Conservation (phyloP, 1,284 basidiomycete genomes). For the Mycosarcoma maydis region DNA sequence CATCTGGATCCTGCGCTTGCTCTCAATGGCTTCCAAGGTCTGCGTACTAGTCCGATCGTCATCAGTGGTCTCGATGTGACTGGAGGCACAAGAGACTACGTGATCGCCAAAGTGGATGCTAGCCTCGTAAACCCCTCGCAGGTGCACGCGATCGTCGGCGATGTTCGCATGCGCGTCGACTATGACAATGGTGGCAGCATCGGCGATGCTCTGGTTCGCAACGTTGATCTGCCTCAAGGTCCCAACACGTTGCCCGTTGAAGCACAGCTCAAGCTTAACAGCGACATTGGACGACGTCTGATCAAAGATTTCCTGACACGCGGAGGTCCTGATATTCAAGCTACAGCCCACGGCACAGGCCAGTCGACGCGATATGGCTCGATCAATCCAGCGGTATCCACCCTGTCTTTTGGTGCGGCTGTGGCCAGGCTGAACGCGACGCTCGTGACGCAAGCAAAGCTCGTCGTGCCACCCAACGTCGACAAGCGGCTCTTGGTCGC, state of each 20-base stretch:
- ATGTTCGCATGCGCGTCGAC: constrained; percentile 74
- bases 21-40: constrained; percentile 73
- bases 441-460: constrained; percentile 70
- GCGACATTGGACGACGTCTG: constrained; percentile 71
- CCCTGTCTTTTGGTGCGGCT: constrained; percentile 74
- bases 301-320: constrained; percentile 79
- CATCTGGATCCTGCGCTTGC: constrained; percentile 73
- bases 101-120: constrained; percentile 74
- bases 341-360: constrained; percentile 73
- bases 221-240: constrained; percentile 26
- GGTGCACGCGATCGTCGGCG: constrained; percentile 75
- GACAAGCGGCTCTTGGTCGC: constrained; percentile 35
- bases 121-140: constrained; percentile 70
- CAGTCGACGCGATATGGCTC: constrained; percentile 75
- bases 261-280: constrained; percentile 73
- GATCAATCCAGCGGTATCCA: constrained; percentile 74
- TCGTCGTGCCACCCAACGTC: constrained; percentile 62
- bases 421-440: constrained; percentile 77
- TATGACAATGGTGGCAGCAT: constrained; percentile 73
- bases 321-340: constrained; percentile 70
- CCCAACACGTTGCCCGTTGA: constrained; percentile 73
- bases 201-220: constrained; percentile 54
- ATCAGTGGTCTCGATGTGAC: constrained; percentile 76
- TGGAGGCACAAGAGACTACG: constrained; percentile 75
- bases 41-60: constrained; percentile 73